These are phyloP conservation scores for Globisporangium viniferum DNA, from an alignment of 352 stramenopile genomes.

Conservation along the genomic window DNA sequence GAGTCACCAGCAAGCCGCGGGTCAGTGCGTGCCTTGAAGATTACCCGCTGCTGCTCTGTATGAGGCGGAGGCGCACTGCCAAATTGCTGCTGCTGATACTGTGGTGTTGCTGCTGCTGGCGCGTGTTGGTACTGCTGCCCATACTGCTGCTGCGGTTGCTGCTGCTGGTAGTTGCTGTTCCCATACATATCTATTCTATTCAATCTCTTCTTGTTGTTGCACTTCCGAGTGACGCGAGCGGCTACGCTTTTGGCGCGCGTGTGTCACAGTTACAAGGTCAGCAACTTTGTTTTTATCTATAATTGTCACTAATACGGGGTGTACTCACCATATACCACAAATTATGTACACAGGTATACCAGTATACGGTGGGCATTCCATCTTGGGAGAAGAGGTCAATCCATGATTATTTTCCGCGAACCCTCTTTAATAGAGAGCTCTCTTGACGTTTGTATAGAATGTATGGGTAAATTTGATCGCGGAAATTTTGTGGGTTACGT, in stretches of 20 bases:
- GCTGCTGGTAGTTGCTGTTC: constrained; percentile 11
- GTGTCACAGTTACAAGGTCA: not conserved
- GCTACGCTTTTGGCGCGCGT: not conserved
- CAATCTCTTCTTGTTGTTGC: not conserved
- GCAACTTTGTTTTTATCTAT: not conserved
- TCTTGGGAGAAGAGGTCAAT: too few species aligned
- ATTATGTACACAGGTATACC: too few species aligned
- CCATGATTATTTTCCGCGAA: too few species aligned
- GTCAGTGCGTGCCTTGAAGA: not conserved
- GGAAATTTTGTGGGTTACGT: too few species aligned
- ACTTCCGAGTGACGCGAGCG: not conserved
- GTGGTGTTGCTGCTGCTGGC: not conserved
- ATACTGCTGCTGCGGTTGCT: not conserved
- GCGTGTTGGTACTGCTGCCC: not conserved
- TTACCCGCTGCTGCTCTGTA: constrained; percentile 1
- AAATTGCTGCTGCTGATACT: not conserved
- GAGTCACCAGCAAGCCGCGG: not conserved
- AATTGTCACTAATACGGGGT: not conserved
- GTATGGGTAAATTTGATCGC: too few species aligned
- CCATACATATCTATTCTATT: not conserved
- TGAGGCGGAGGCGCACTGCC: not conserved
- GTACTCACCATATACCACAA: not conserved
- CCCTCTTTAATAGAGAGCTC: too few species aligned
- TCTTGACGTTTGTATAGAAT: too few species aligned
- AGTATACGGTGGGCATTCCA: too few species aligned